phyloP scores from a whole-genome alignment of 2,329 filamentous ascomycete species.

The Daldinia sp. region DNA sequence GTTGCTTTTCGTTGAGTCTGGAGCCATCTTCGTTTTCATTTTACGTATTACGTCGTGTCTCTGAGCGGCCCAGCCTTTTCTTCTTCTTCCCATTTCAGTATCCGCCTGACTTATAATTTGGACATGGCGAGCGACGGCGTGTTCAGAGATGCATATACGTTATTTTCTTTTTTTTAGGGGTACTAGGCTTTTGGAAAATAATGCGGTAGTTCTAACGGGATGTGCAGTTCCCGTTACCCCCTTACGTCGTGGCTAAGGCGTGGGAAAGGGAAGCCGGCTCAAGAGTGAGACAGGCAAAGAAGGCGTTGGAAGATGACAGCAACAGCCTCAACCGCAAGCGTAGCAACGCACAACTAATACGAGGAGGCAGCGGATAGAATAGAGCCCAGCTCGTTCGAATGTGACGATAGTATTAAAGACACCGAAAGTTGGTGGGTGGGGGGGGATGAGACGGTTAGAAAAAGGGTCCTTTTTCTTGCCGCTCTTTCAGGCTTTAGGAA shows the following conservation, averaged over 20 bases:
- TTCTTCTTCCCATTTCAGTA: conserved; percentile 33
- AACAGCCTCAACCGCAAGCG: conserved; percentile 20
- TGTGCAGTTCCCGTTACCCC: conserved; percentile 19
- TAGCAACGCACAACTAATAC: conserved; percentile 13
- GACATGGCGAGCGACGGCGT: conserved; percentile 30
- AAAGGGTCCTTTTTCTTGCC: conserved; percentile 29
- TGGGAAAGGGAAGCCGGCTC: conserved; percentile 12
- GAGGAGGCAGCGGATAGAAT: conserved; percentile 17
- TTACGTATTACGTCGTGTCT: conserved; percentile 42
- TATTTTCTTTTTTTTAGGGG: background rate
- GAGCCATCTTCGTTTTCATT: conserved; percentile 40
- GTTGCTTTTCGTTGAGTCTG: conserved; percentile 42
- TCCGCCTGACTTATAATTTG: conserved; percentile 28
- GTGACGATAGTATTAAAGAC: conserved; percentile 22
- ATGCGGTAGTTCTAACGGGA: conserved; percentile 8
- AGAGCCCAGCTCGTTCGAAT: conserved; percentile 38
- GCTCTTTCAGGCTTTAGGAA: conserved; percentile 33
- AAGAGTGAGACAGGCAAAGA: conserved; percentile 28
- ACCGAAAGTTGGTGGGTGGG: conserved; percentile 30
- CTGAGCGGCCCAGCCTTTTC: conserved; percentile 26
- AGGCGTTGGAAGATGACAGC: conserved; percentile 11
- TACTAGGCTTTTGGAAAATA: conserved; percentile 12
- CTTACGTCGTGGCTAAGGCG: conserved; percentile 33
- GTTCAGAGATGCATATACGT: conserved; percentile 1
- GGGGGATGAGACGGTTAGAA: conserved; percentile 25